These are phyloP conservation scores for Aspergillus ochraceoroseus DNA, from an alignment of 2,329 filamentous ascomycete genomes.

Conservation along the genomic window DNA sequence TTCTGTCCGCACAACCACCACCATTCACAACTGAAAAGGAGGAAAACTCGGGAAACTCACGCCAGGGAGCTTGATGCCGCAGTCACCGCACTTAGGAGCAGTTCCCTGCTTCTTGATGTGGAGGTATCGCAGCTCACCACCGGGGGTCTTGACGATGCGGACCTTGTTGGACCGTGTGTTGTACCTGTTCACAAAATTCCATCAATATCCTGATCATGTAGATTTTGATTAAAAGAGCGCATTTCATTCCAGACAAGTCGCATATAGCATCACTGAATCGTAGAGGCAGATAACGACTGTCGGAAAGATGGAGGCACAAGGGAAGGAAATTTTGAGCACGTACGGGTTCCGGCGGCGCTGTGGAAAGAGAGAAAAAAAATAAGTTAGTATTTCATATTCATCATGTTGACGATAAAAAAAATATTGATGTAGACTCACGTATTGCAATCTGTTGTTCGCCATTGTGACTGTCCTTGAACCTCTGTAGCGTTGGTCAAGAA, in stretches of 20 bases:
- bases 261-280: constrained; percentile 13
- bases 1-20: constrained; percentile 14
- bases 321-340: constrained; percentile 42
- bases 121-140: constrained; percentile 89
- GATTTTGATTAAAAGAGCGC: background rate
- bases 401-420: constrained; percentile 1
- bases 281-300: constrained; percentile 20
- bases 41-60: constrained; percentile 60
- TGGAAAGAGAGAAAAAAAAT: constrained; percentile 18
- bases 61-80: constrained; percentile 92
- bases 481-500: constrained; percentile 41
- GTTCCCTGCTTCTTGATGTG: constrained; percentile 99
- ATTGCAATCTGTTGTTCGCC: constrained; percentile 51
- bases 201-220: constrained; percentile 30
- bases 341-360: constrained; percentile 76
- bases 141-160: constrained; percentile 91
- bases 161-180: constrained; percentile 98
- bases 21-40: constrained; percentile 3
- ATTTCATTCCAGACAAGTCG: constrained; percentile 4
- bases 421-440: constrained; percentile 35
- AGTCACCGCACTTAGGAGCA: constrained; percentile 98
- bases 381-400: constrained; percentile 25
- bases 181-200: constrained; percentile 60
- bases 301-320: constrained; percentile 20
- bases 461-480: constrained; percentile 48